Evolutionary conservation across 202 grass and related monocot species (phyloP).

Genomic region (Digitaria exilis): DNA sequence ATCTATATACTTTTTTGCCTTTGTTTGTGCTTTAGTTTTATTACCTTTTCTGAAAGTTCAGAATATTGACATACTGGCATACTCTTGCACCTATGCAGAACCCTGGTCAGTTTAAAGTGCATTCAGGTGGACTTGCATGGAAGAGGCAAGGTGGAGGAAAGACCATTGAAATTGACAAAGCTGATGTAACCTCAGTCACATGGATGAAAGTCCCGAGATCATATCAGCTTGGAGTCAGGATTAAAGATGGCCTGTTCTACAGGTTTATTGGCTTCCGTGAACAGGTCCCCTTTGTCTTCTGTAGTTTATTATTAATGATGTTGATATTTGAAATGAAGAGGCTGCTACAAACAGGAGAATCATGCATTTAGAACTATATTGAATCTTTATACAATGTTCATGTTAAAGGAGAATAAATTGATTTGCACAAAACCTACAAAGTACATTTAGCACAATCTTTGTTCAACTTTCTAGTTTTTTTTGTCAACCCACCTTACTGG

Average conservation of each 20-base stretch:
- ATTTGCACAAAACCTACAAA: neutral
- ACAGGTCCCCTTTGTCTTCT: slow-evolving; percentile 56
- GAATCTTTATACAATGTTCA: neutral
- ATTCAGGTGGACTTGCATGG: slow-evolving; percentile 86
- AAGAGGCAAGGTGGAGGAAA: slow-evolving; percentile 93
- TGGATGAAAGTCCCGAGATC: slow-evolving; percentile 95
- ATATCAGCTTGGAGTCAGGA: slow-evolving; percentile 79
- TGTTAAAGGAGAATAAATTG: neutral
- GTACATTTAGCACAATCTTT: neutral
- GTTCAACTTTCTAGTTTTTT: neutral
- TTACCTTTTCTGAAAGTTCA: neutral
- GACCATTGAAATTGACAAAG: slow-evolving; percentile 74
- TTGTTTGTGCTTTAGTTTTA: too few species aligned
- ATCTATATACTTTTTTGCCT: too few species aligned
- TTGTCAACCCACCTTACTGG: neutral
- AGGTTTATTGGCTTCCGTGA: slow-evolving; percentile 94
- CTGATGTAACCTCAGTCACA: slow-evolving; percentile 62
- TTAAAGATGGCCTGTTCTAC: slow-evolving; percentile 84
- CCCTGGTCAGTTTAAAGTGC: slow-evolving; percentile 79
- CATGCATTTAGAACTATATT: neutral
- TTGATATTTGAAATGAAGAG: slow-evolving; percentile 5
- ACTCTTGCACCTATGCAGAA: slow-evolving; percentile 56
- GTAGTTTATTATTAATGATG: slow-evolving; percentile 17
- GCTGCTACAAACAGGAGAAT: neutral
- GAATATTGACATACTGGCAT: slow-evolving; percentile 7